A percentile compares a stretch with the other conserved stretches of the same genome.
These are phyloP conservation scores for Solanum medicagineum DNA, from an alignment of 257 asterid genomes.

Conservation along the genomic window DNA sequence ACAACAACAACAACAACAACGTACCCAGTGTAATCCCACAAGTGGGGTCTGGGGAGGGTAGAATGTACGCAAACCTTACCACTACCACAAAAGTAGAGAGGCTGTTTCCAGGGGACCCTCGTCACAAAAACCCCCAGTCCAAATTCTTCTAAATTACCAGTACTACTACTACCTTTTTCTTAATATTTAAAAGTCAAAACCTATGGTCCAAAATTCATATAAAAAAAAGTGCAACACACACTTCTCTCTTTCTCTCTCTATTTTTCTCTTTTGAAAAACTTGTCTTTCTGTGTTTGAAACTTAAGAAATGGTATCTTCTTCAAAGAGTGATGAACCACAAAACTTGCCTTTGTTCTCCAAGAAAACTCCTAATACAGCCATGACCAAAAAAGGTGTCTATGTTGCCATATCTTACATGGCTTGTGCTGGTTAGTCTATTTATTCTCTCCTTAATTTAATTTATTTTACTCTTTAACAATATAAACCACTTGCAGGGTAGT, in stretches of 20 bases:
- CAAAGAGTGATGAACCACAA: not conserved
- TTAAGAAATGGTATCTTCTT: not conserved
- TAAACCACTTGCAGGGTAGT: not conserved
- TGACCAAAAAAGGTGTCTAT: conserved; percentile 11
- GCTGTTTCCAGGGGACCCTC: no score
- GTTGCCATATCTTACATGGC: conserved; percentile 15
- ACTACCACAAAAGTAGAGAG: no score
- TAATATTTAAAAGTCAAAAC: not conserved
- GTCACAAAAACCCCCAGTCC: no score
- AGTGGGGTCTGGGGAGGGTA: no score
- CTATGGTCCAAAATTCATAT: not conserved
- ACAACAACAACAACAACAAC: no score
- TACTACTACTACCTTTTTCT: not conserved
- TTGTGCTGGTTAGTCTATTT: conserved; percentile 9
- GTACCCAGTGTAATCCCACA: no score
- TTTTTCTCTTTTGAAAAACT: not conserved
- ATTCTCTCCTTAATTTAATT: not conserved
- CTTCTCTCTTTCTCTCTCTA: not conserved
- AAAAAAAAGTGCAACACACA: not conserved
- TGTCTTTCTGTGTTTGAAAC: not conserved
- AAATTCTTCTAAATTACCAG: not conserved
- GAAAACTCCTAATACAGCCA: not conserved
- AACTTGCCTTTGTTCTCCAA: not conserved
- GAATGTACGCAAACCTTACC: no score
- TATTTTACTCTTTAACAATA: not conserved